These are phyloP conservation scores for Sporothrix humicola DNA, from an alignment of 2,329 filamentous ascomycete species.

Conservation along the genomic window DNA sequence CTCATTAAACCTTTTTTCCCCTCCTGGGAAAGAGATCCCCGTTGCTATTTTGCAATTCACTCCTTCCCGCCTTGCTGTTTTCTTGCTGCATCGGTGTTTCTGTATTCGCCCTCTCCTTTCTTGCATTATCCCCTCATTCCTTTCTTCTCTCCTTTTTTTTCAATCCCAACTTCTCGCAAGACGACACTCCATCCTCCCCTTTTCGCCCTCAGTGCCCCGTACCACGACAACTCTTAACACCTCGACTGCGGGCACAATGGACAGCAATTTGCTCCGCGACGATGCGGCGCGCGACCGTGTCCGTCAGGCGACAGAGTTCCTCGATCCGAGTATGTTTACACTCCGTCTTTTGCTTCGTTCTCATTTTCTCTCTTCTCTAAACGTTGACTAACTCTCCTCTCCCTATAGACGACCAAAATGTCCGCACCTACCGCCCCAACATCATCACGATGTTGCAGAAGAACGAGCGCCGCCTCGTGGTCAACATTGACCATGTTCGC, in stretches of 20 bases:
- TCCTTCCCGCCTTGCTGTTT: conserved; percentile 25
- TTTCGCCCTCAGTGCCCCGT: neutral
- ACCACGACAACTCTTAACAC: neutral
- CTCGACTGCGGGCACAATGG: conserved; percentile 57
- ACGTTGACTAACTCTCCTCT: conserved; percentile 34
- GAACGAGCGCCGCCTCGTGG: conserved; percentile 67
- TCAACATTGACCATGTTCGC: conserved; percentile 89
- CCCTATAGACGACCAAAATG: conserved; percentile 56
- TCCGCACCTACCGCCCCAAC: conserved; percentile 82
- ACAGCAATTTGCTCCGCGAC: conserved; percentile 76
- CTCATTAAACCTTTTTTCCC: conserved; percentile 31
- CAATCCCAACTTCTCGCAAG: neutral
- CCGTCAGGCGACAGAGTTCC: conserved; percentile 86
- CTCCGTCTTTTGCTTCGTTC: neutral
- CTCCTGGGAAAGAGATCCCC: conserved; percentile 16
- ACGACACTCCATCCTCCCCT: conserved; percentile 7
- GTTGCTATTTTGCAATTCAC: conserved; percentile 25
- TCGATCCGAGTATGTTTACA: conserved; percentile 76
- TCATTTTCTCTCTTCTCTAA: conserved; percentile 31
- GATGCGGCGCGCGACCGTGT: conserved; percentile 83
- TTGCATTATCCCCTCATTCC: conserved; percentile 10
- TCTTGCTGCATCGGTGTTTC: conserved; percentile 1
- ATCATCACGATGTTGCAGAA: conserved; percentile 79
- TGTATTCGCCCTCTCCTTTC: neutral
- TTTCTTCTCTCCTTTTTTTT: conserved; percentile 6